Evolutionary conservation across 257 asterid genomes (phyloP), one percentile per base, ranked within the genome.

Genomic region (Rauvolfia tetraphylla): DNA sequence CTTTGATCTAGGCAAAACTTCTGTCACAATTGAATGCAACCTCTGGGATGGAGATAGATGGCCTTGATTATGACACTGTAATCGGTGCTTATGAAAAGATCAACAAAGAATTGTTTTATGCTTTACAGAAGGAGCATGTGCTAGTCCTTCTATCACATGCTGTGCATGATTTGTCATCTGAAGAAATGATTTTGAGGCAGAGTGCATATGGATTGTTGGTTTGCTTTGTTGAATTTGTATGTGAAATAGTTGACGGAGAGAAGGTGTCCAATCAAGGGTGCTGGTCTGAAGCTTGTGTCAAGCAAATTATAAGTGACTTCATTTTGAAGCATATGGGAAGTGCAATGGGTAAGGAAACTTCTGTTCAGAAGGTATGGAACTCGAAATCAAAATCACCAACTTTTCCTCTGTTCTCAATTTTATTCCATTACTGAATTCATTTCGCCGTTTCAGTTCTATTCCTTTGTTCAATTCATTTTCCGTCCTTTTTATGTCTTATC

Each of bases 271-370:
- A 85, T 78, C 82, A 66, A 65, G 72, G 63, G 73, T 74, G 63
- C 56, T 88, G 93, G 93, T 84, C 94, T 57, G 85, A 83, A 84
- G 82, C 86, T 66, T 77, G 84, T 81, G 81, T 92, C 81, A 85
- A 75, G 84, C 83, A 80, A 76, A 76, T 81, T 72, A 73, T 89
- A 72, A 89, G 80, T 76, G 89, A 81, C 65, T 87, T 91, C 83
- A 81, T 92, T 84, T 74, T 91, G 87, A 95, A 87, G 85, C 93
- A 91, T 78, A 91, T 95, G 94, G 98, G 97, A 75, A 83, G 80
- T 78, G 96, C 98, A 46, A 91, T 95, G 98, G 81, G 68, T 76
- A 93, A 86, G 83, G 96, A 89, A 79, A 82, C 82, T 80, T 75
- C 96, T 77, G 80, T 82, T 78, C 91, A 83, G 78, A 93, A 95